These are phyloP conservation scores for Malassezia cuniculi DNA, from an alignment of 1,284 basidiomycete species.

Conservation along the genomic window DNA sequence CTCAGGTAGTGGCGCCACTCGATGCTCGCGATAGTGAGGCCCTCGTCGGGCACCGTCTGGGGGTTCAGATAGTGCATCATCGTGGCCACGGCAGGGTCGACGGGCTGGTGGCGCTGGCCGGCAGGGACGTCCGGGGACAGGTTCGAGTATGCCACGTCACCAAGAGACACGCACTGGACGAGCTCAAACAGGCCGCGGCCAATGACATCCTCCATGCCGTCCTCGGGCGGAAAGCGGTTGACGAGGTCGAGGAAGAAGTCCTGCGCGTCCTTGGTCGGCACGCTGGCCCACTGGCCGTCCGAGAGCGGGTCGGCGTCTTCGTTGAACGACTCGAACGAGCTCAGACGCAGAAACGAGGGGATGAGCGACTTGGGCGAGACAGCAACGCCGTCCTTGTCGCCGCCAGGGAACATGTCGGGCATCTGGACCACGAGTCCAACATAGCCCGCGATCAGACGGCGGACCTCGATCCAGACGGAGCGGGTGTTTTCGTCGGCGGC, in stretches of 20 bases:
- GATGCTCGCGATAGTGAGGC: conserved; percentile 45
- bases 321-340: conserved; percentile 44
- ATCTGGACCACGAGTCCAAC: conserved; percentile 78
- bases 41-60: conserved; percentile 14
- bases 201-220: conserved; percentile 47
- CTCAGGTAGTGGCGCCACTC: conserved; percentile 74
- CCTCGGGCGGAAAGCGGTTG: conserved; percentile 44
- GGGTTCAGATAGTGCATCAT: conserved; percentile 17
- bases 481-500: conserved; percentile 14
- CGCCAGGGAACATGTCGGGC: conserved; percentile 68
- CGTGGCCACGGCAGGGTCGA: conserved; percentile 22
- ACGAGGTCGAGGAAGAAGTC: conserved; percentile 49
- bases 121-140: conserved; percentile 9
- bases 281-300: conserved; percentile 25
- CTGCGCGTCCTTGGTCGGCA: conserved; percentile 46
- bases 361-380: conserved; percentile 55
- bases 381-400: conserved; percentile 18
- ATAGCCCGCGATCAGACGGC: conserved; percentile 66
- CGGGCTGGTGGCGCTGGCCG: conserved; percentile 7
- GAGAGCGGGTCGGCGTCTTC: conserved; percentile 1
- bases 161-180: conserved; percentile 26
- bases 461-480: too few relatives aligned
- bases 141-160: too few relatives aligned
- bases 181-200: conserved; percentile 42
- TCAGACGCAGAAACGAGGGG: conserved; percentile 21